phyloP scores from a whole-genome alignment of 345 rosid species.

The Bruguiera gymnorhiza region DNA sequence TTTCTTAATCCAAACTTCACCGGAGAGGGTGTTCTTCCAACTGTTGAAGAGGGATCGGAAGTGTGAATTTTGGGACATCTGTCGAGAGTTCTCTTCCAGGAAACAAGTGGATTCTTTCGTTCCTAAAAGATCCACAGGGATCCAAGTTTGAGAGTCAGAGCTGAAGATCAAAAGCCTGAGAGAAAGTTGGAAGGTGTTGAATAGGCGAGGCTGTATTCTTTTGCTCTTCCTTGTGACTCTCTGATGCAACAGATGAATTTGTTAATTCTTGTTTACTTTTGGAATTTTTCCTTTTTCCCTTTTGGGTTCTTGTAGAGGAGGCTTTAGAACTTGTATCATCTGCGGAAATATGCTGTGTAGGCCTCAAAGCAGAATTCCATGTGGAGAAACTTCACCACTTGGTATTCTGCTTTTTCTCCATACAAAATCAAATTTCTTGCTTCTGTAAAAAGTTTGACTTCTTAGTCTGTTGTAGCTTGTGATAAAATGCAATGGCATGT shows the following conservation, averaged over 20 bases:
- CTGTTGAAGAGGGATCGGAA: constrained; percentile 75
- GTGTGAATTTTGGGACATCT: constrained; percentile 23
- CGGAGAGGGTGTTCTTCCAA: constrained; percentile 65
- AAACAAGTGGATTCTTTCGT: constrained; percentile 4
- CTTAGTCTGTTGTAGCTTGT: constrained; percentile 19
- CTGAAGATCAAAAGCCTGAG: constrained; percentile 28
- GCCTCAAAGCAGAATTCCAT: constrained; percentile 33
- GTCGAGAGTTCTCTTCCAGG: constrained; percentile 16
- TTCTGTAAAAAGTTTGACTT: constrained; percentile 33
- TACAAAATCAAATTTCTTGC: constrained; percentile 24
- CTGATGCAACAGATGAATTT: constrained; percentile 40
- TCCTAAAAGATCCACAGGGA: constrained; percentile 2
- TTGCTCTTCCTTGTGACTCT: constrained; percentile 38
- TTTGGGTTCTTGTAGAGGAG: constrained; percentile 45
- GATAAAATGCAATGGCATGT: constrained; percentile 13
- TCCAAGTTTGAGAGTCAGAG: constrained; percentile 28
- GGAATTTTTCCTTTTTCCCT: constrained; percentile 13
- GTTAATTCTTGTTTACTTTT: constrained; percentile 52
- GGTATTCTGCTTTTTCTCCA: constrained; percentile 31
- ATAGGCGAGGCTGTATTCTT: constrained; percentile 21
- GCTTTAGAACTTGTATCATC: constrained; percentile 47
- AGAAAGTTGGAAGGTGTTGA: constrained; percentile 11
- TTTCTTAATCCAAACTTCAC: constrained; percentile 73
- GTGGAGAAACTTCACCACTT: constrained; percentile 17
- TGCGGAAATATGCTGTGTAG: constrained; percentile 15